Base-by-base conservation (phyloP, 352 stramenopile genomes). In the Phytophthora litchii region DNA sequence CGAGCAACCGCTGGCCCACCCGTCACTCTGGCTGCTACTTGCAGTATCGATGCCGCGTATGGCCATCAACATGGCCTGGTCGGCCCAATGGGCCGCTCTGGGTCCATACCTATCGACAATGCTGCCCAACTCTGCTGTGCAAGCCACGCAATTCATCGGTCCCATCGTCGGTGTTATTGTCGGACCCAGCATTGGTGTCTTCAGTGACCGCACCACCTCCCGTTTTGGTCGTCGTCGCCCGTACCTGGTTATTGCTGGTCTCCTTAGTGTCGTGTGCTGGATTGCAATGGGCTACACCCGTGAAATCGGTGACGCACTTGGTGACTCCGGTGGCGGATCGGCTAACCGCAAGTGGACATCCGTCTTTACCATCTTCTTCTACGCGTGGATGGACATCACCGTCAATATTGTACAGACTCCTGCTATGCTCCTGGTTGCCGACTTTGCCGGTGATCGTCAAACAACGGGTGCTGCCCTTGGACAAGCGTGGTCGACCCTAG, bases 381-480 rank as follows among this genome's bases (percentile, higher is more conserved):
- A 65, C 25, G 47, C 57, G 9, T 65, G 57, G 57, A 65, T 65
- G 57, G 57, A 65, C 19, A 65, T 60, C 48, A 65, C 57, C 5
- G 48, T 60, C 21, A 60, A 60, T 48, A 44, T 65, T n/a, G 48
- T 60, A 32, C 57, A 65, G 40, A 65, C 57, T 4, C 57, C 57
- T 14, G 57, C 57, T 17, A 65, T 65, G 57, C 57, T 65, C 13
- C 34, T 65, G 0, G 53, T 84, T 23, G 68, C 72, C 13, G 75
- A 84, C 44, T 72, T 82, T 38, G 75, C 75, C 17, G 72, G 72
- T 37, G 62, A 81, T 32, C 75, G 75, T 36, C 75, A 84, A 41
- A 80, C 74, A 3, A 70, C 60, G 0, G 72, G 69, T 29, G 69
- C 70, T 34, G 62, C 65, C 46, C 51, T 85, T 0, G 72, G 66